These are phyloP conservation scores for Colletotrichum costaricense DNA, from an alignment of 2,329 filamentous ascomycete species.

Conservation along the genomic window DNA sequence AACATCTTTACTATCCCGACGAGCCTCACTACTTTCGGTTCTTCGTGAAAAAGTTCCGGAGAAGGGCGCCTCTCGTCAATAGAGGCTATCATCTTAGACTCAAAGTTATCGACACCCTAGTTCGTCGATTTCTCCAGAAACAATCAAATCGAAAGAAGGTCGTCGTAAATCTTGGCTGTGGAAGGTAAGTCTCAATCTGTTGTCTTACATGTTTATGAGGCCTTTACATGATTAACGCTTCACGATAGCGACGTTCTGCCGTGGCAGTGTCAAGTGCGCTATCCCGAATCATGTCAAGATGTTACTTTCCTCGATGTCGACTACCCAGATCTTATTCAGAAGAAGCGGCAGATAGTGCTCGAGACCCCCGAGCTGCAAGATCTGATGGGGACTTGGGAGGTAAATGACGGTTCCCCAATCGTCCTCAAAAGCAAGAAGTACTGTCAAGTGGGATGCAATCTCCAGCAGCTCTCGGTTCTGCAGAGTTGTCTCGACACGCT, in stretches of 20 bases:
- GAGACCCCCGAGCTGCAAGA: conserved; percentile 69
- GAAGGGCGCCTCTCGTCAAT: conserved; percentile 89
- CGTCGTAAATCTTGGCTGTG: conserved; percentile 87
- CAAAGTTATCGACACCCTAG: conserved; percentile 80
- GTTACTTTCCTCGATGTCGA: conserved; percentile 86
- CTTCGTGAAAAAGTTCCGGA: conserved; percentile 86
- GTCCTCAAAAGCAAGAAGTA: conserved; percentile 77
- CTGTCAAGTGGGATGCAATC: conserved; percentile 83
- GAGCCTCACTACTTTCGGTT: conserved; percentile 88
- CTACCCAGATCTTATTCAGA: conserved; percentile 81
- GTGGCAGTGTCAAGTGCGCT: conserved; percentile 81
- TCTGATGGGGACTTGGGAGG: conserved; percentile 69
- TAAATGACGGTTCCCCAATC: conserved; percentile 60
- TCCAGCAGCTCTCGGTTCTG: conserved; percentile 74
- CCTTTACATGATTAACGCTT: neutral
- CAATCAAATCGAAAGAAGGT: conserved; percentile 71
- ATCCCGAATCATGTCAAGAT: conserved; percentile 66
- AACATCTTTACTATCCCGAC: conserved; percentile 78
- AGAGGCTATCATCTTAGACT: conserved; percentile 89
- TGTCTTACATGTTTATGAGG: neutral
- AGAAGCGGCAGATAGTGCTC: conserved; percentile 77
- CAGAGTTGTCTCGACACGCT: conserved; percentile 68
- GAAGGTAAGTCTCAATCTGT: conserved; percentile 74
- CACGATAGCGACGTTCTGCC: conserved; percentile 80
- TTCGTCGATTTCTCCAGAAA: conserved; percentile 77